Evolutionary conservation across 352 stramenopile genomes (phyloP).

Genomic region (Phytophthora chlamydospora): DNA sequence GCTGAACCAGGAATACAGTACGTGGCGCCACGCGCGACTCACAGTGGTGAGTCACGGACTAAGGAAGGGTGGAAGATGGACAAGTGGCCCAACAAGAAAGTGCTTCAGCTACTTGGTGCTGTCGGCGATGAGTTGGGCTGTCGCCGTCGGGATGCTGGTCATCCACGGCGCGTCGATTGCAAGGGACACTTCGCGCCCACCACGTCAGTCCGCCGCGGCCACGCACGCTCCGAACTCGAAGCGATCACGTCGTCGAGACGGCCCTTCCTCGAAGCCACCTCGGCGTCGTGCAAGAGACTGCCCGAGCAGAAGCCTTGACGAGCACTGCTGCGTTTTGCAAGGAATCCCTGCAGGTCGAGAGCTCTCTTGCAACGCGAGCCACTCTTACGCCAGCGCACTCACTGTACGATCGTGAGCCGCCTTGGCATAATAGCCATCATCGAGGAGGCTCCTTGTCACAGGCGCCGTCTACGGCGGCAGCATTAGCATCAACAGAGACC

Average conservation of each 20-base stretch:
- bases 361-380: constrained; percentile 32
- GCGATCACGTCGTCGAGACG: no score
- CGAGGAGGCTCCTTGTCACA: background rate
- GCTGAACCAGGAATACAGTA: constrained; percentile 8
- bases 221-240: background rate
- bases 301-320: constrained; percentile 6
- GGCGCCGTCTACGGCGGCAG: no score
- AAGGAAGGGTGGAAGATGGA: constrained; percentile 13
- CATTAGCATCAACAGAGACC: no score
- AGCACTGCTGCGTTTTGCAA: constrained; percentile 26
- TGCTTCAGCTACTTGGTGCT: no score
- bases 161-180: constrained; percentile 4
- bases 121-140: no score
- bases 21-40: constrained; percentile 16
- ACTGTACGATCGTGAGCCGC: constrained; percentile 11
- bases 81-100: background rate
- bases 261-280: background rate
- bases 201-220: constrained; percentile 5
- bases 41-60: background rate
- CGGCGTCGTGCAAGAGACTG: constrained; percentile 22
- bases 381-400: constrained; percentile 21
- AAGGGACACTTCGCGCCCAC: background rate
- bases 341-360: background rate
- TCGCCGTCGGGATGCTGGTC: background rate
- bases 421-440: constrained; percentile 2